Conservation (phyloP, 1,284 basidiomycete species). For the Wolfiporia cocos region DNA sequence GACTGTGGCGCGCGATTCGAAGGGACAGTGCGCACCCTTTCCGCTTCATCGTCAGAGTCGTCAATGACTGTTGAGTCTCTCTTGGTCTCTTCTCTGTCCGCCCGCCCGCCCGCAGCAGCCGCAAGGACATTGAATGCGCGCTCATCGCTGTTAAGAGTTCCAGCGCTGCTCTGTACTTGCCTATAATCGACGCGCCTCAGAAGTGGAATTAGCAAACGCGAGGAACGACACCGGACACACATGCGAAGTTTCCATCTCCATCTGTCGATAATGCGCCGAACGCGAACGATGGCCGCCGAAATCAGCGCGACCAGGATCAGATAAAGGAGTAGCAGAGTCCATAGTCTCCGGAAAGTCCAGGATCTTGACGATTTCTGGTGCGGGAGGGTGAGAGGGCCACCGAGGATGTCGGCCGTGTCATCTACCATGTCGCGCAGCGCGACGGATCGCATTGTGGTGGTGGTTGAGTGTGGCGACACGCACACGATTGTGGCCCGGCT, state of each 20-base stretch:
- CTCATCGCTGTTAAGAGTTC: constrained; percentile 74
- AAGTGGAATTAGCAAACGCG: too few relatives aligned
- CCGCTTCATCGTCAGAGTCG: too few relatives aligned
- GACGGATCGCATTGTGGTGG: background rate
- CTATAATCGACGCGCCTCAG: too few relatives aligned
- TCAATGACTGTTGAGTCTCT: too few relatives aligned
- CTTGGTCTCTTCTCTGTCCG: too few relatives aligned
- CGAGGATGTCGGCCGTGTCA: constrained; percentile 61
- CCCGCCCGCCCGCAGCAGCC: constrained; percentile 41
- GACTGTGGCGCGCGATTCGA: too few relatives aligned
- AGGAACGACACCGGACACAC: constrained; percentile 38
- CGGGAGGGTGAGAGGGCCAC: constrained; percentile 42
- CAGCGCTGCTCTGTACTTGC: constrained; percentile 68
- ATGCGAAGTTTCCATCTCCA: constrained; percentile 51
- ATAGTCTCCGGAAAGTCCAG: constrained; percentile 12
- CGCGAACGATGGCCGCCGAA: constrained; percentile 3
- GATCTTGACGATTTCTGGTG: constrained; percentile 27
- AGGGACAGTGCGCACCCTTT: too few relatives aligned
- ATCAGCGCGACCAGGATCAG: constrained; percentile 4
- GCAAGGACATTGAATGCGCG: constrained; percentile 82
- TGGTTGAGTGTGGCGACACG: background rate
- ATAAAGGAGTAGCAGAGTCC: constrained; percentile 16
- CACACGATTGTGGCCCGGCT: too few relatives aligned
- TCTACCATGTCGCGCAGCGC: constrained; percentile 7
- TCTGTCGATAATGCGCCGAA: constrained; percentile 27